Evolutionary conservation across 2,329 filamentous ascomycete species (phyloP).

Genomic region (Harringtonia aguacate): DNA sequence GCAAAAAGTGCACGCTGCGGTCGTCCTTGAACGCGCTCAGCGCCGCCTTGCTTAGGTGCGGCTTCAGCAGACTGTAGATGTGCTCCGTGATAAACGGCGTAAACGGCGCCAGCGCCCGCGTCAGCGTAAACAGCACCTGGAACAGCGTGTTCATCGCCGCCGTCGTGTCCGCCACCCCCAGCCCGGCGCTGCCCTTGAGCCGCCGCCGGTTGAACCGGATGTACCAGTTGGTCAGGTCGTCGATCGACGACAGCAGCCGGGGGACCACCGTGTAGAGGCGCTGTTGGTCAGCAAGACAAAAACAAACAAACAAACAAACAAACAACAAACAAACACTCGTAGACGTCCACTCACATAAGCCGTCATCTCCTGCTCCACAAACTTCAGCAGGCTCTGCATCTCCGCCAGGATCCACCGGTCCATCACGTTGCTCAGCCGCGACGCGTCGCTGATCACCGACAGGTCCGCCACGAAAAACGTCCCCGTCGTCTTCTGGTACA

Average conservation of each 20-base stretch:
- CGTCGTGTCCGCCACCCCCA: slow-evolving; percentile 73
- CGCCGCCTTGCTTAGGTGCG: slow-evolving; percentile 64
- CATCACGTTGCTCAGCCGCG: slow-evolving; percentile 65
- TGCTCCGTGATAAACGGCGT: slow-evolving; percentile 92
- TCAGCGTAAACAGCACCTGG: slow-evolving; percentile 83
- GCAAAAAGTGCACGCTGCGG: slow-evolving; percentile 84
- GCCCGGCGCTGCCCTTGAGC: slow-evolving; percentile 79
- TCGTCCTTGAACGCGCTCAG: slow-evolving; percentile 53
- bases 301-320: background rate
- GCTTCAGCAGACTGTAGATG: slow-evolving; percentile 77
- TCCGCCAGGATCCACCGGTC: slow-evolving; percentile 91
- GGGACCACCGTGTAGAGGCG: slow-evolving; percentile 85
- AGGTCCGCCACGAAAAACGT: slow-evolving; percentile 73
- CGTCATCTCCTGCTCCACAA: slow-evolving; percentile 85
- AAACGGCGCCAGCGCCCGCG: slow-evolving; percentile 83
- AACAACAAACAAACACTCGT: background rate
- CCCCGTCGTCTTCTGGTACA: slow-evolving; percentile 76
- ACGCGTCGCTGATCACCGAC: slow-evolving; percentile 24
- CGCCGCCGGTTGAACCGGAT: slow-evolving; percentile 89
- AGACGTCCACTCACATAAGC: slow-evolving; percentile 8
- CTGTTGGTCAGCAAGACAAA: slow-evolving; percentile 3
- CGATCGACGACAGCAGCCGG: slow-evolving; percentile 70
- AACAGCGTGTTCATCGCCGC: slow-evolving; percentile 92
- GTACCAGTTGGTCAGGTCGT: slow-evolving; percentile 88
- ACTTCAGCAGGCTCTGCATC: slow-evolving; percentile 82